Base-by-base conservation (phyloP, 495 filamentous ascomycete species). In the Podospora australis region DNA sequence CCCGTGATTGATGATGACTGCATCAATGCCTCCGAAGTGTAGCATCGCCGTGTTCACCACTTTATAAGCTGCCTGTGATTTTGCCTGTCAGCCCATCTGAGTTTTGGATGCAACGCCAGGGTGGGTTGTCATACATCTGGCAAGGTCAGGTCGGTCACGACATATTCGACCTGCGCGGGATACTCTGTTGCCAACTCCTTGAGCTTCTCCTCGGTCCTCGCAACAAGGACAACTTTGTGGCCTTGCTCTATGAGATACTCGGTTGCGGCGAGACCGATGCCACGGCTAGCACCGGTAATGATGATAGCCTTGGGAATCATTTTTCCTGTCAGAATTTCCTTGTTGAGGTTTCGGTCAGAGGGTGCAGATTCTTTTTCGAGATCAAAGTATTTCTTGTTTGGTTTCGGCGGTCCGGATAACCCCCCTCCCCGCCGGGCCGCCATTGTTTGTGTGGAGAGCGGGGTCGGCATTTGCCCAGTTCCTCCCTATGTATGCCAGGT, bases 1-100 rank as follows among this genome's bases (percentile, higher is more conserved):
- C 3, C 88, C 90, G 62, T 98, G 92, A 61, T 96, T 96, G 32
- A 98, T 66, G 16, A 96, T 80, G 35, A 98, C 59, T 0, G 83
- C 84, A 59, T 98, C 89, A 6, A 97, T 67, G 23, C 66, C 70
- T n/a, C 81, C 79, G 58, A 88, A 96, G 0, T 70, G 60, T 23
- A 75, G 68, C 4, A 85, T 42, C 0, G 89, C 80, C 6, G 80
- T 68, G 2, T 84, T 74, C 9, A 86, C 79, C 2, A 78, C 79
- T 59, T 76, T 75, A 11, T 73, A 63, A 2, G 78, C 80, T 24
- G 86, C 70, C 76, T 78, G 46, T 24, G 34, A 30, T 21, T n/a
- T 41, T n/a, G 21, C 46, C 14, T 1, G 46, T 51, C 39, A 40
- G 28, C 9, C 32, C 20, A 11, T 26, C 4, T 21, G 7, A 14